phyloP scores from a whole-genome alignment of 2,329 filamentous ascomycete species.

The Thyridium curvatum region DNA sequence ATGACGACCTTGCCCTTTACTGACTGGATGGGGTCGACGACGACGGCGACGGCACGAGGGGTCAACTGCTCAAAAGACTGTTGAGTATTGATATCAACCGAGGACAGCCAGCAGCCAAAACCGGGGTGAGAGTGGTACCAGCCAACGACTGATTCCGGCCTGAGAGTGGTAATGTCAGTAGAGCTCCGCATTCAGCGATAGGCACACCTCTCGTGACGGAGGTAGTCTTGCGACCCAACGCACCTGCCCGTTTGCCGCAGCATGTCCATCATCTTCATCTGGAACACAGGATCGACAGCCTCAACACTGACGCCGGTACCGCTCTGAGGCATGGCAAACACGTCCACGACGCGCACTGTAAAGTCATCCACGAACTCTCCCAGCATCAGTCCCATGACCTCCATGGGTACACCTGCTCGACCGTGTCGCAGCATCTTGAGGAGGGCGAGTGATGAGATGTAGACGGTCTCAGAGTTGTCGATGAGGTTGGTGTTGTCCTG shows the following conservation, averaged over 20 bases:
- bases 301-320: constrained; percentile 98
- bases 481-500: constrained; percentile 88
- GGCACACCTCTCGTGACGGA: no score
- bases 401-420: constrained; percentile 96
- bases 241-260: constrained; percentile 92
- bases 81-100: constrained; percentile 98
- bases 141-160: constrained; percentile 93
- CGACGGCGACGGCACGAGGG: constrained; percentile 91
- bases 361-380: constrained; percentile 99
- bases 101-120: constrained; percentile 98
- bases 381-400: constrained; percentile 99
- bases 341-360: constrained; percentile 95
- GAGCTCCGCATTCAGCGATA: no score
- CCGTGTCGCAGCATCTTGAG: constrained; percentile 99
- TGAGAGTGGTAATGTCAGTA: constrained; percentile 25
- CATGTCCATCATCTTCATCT: constrained; percentile 99
- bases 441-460: constrained; percentile 94
- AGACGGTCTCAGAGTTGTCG: constrained; percentile 98
- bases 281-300: constrained; percentile 96
- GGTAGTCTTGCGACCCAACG: constrained; percentile 23
- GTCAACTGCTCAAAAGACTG: constrained; percentile 99
- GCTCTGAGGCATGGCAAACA: constrained; percentile 98
- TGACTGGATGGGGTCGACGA: constrained; percentile 97
- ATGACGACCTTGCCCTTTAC: constrained; percentile 99
- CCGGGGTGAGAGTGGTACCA: constrained; percentile 99